A percentile compares a stretch with the other conserved stretches of the same genome.
These are phyloP conservation scores for Gnaphalium uliginosum DNA, from an alignment of 129 eudicot species.

Conservation along the genomic window DNA sequence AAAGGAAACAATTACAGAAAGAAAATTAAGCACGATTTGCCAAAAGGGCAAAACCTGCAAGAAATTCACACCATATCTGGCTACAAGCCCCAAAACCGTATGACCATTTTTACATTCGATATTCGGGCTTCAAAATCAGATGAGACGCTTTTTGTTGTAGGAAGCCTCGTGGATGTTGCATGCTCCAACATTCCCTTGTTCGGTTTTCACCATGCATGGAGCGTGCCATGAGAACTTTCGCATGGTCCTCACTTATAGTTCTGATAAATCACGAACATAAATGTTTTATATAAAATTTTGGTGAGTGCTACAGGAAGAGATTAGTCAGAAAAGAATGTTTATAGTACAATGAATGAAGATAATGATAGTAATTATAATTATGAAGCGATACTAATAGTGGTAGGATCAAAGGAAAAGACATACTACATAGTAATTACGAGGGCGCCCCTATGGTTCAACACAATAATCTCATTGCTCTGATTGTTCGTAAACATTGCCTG, in stretches of 20 bases:
- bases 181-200: constrained; percentile 18
- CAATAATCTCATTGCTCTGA: constrained; percentile 50
- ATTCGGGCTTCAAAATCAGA: constrained; percentile 27
- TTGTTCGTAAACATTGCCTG: constrained; percentile 50
- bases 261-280: constrained; percentile 26
- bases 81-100: constrained; percentile 33
- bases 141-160: not conserved
- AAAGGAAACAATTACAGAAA: constrained; percentile 7
- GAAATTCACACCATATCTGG: constrained; percentile 31
- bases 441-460: constrained; percentile 42
- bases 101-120: constrained; percentile 23
- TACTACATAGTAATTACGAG: constrained; percentile 45
- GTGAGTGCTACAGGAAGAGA: not conserved
- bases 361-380: not conserved
- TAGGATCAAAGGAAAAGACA: constrained; percentile 37
- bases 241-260: constrained; percentile 37
- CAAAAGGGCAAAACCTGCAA: constrained; percentile 26
- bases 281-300: constrained; percentile 8
- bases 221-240: constrained; percentile 16
- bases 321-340: not conserved
- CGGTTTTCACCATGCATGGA: constrained; percentile 20
- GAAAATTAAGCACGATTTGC: constrained; percentile 14
- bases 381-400: not conserved
- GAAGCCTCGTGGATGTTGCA: not conserved
- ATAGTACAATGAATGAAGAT: constrained; percentile 11